A percentile compares a stretch with the other conserved stretches of the same genome.
phyloP scores from a whole-genome alignment of 2,329 filamentous ascomycete species.

The Diplodia sapinea region DNA sequence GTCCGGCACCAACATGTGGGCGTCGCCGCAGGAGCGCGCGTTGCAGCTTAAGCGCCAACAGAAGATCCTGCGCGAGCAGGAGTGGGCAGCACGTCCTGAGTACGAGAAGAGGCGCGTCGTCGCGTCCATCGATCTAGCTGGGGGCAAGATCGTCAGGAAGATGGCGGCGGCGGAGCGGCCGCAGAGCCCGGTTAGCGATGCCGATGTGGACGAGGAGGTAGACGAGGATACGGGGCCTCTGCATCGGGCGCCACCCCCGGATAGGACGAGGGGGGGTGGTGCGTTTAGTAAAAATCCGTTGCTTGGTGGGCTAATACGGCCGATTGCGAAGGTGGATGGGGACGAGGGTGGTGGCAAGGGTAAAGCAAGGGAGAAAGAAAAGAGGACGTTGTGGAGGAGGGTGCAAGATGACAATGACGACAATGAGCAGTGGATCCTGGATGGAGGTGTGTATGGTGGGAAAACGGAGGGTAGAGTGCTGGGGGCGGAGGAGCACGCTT shows the following conservation, averaged over 20 bases:
- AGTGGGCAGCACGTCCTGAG: constrained; percentile 82
- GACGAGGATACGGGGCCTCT: constrained; percentile 29
- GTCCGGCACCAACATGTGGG: constrained; percentile 76
- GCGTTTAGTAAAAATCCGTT: constrained; percentile 74
- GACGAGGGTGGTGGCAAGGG: constrained; percentile 55
- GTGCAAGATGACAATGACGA: constrained; percentile 61
- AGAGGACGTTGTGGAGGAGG: constrained; percentile 54
- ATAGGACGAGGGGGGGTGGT: constrained; percentile 40
- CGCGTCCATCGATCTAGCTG: constrained; percentile 81
- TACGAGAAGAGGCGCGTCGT: constrained; percentile 89
- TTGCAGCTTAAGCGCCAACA: constrained; percentile 85
- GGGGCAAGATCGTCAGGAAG: constrained; percentile 74
- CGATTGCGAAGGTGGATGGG: constrained; percentile 57
- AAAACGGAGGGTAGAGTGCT: constrained; percentile 26
- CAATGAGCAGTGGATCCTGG: constrained; percentile 60
- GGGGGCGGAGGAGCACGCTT: constrained; percentile 22
- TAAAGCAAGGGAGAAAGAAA: constrained; percentile 43
- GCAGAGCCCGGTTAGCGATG: constrained; percentile 56
- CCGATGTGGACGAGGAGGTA: constrained; percentile 56
- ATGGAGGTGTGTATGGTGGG: constrained; percentile 57
- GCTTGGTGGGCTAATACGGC: constrained; percentile 68
- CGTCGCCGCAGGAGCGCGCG: constrained; percentile 80
- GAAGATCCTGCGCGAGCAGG: constrained; percentile 80
- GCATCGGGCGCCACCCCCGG: constrained; percentile 36
- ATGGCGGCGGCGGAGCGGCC: constrained; percentile 68